Conservation (phyloP, 2,329 filamentous ascomycete species). For the Verticillium nonalfalfae region DNA sequence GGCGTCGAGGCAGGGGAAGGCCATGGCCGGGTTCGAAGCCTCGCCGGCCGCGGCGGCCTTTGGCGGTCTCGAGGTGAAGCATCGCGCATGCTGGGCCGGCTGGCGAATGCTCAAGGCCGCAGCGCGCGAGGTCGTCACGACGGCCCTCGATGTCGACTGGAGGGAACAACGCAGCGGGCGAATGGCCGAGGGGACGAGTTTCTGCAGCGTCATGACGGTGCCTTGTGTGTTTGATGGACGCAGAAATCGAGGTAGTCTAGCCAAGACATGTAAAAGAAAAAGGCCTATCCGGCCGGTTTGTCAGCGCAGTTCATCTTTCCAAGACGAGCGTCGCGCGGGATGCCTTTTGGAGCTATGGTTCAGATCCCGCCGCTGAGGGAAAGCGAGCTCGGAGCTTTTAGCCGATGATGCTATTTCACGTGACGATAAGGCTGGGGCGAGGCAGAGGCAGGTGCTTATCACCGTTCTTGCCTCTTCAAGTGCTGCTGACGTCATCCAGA, state of each 20-base stretch:
- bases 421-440: slow-evolving; percentile 2
- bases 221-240: neutral
- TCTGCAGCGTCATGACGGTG: slow-evolving; percentile 11
- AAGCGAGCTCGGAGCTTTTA: neutral
- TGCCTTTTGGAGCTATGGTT: neutral
- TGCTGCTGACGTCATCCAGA: neutral
- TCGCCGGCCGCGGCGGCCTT: slow-evolving; percentile 13
- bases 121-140: neutral
- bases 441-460: neutral
- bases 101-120: slow-evolving; percentile 4
- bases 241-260: neutral
- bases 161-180: neutral
- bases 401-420: slow-evolving; percentile 11
- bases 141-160: neutral
- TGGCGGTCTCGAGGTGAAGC: slow-evolving; percentile 9
- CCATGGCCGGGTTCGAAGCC: slow-evolving; percentile 76
- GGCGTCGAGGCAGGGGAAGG: slow-evolving; percentile 85
- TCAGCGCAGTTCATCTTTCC: slow-evolving; percentile 6
- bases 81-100: slow-evolving; percentile 1
- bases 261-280: neutral
- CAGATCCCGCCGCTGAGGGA: neutral
- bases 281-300: slow-evolving; percentile 2
- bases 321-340: neutral
- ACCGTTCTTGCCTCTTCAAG: neutral
- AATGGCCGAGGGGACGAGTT: neutral